Conservation (phyloP, 2,329 filamentous ascomycete species). For the Trichoderma sp. region DNA sequence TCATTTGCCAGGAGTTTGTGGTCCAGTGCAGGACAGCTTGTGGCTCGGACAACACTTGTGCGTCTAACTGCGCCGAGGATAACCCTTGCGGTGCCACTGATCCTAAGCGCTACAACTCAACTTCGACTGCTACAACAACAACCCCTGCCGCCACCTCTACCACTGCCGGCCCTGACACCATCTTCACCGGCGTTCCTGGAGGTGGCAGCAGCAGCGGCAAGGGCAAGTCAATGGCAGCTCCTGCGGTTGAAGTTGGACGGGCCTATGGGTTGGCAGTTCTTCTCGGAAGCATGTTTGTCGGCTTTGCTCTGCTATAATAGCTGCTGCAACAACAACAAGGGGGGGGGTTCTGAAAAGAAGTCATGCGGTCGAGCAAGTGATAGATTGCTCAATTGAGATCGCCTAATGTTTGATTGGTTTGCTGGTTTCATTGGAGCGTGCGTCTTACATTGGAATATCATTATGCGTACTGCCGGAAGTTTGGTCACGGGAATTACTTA, state of each 20-base stretch:
- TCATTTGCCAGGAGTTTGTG: conserved; percentile 69
- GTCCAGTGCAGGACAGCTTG: conserved; percentile 65
- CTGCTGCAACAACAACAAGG: neutral
- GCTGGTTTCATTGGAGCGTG: neutral
- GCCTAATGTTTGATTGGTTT: conserved; percentile 11
- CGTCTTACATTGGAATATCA: conserved; percentile 8
- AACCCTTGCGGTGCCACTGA: conserved; percentile 70
- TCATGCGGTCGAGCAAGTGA: neutral
- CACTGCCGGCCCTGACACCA: conserved; percentile 29
- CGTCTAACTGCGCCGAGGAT: conserved; percentile 59
- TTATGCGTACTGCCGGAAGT: conserved; percentile 11
- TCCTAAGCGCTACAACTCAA: conserved; percentile 58
- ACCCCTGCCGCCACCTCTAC: conserved; percentile 39
- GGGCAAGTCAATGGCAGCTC: conserved; percentile 31
- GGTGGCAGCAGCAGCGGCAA: conserved; percentile 17
- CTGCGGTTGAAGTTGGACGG: conserved; percentile 36
- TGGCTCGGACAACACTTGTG: conserved; percentile 54
- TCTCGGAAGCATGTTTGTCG: conserved; percentile 39
- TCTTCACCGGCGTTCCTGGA: conserved; percentile 38
- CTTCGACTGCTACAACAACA: conserved; percentile 42
- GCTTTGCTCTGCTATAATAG: conserved; percentile 34
- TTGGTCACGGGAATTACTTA: conserved; percentile 8
- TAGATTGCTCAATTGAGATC: neutral
- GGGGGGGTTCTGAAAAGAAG: neutral
- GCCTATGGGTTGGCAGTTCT: conserved; percentile 40